Percentiles rank a stretch among this genome's conserved stretches.
phyloP scores from a whole-genome alignment of 2,329 filamentous ascomycete species.

The Lecanicillium sp. region DNA sequence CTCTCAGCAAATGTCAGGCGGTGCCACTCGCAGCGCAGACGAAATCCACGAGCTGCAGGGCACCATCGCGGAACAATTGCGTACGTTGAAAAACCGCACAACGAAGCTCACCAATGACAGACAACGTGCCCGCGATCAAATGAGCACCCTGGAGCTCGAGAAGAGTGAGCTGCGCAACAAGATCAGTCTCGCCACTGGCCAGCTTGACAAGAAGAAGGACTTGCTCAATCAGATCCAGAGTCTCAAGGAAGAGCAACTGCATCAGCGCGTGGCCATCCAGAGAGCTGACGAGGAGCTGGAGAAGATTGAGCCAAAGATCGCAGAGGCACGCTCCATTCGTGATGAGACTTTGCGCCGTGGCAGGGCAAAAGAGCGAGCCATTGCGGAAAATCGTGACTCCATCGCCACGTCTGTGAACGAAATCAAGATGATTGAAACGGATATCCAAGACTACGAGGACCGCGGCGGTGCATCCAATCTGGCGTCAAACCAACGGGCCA shows the following conservation, averaged over 20 bases:
- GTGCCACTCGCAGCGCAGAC: conserved; percentile 63
- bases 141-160: conserved; percentile 70
- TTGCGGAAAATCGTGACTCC: conserved; percentile 64
- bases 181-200: conserved; percentile 62
- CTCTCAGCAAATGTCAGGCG: conserved; percentile 66
- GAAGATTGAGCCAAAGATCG: conserved; percentile 66
- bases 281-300: conserved; percentile 68
- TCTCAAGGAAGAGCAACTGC: conserved; percentile 59
- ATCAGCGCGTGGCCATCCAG: conserved; percentile 65
- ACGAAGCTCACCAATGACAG: conserved; percentile 62
- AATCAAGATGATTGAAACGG: conserved; percentile 65
- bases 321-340: conserved; percentile 67
- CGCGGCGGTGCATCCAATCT: conserved; percentile 69
- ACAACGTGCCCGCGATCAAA: conserved; percentile 62
- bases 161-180: conserved; percentile 68
- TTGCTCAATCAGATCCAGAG: conserved; percentile 67
- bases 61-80: conserved; percentile 59
- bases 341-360: conserved; percentile 71
- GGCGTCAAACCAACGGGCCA: conserved; percentile 60
- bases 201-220: conserved; percentile 74
- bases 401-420: conserved; percentile 71
- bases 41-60: conserved; percentile 77
- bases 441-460: conserved; percentile 75
- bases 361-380: conserved; percentile 63
- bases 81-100: conserved; percentile 56